Evolutionary conservation across 1,139 yeast species (phyloP), one percentile per base, ranked within the genome.

Genomic region (Hanseniaspora sp.): DNA sequence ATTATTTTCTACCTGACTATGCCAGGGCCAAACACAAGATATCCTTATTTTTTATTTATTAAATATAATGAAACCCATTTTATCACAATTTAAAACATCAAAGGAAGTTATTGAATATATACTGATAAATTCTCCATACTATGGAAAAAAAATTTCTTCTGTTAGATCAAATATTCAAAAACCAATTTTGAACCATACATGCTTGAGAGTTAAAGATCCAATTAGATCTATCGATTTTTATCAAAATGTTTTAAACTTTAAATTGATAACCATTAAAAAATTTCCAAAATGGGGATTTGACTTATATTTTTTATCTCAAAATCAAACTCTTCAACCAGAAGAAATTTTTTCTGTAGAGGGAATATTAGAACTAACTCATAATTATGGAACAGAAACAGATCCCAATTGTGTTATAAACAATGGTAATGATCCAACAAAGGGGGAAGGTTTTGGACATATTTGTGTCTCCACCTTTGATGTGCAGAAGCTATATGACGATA

Each of bases 401-500:
- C 72, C 76, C 7, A 64, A 69, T 9, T 86, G 74, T 68, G 74
- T 71, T 58, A 69, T 83, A 55, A 84, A 80, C 71, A 84, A 83
- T 63, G 98, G 98, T 58, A 92, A 92, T 66, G 80, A 76, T 12
- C 53, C 94, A 94, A 48, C 73, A 79, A 68, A 15, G 18, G 40
- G 40, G 8, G 78, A 90, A 60, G 97, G 97, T 0, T 92, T 88
- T 65, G 97, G 98, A 23, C 98, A 92, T 70, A 80, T 88, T 57
- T 86, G 96, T 70, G 71, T 90, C 61, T 75, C 95, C 0, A 96
- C 88, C 18, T 87, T 87, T 63, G 82, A 90, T 70, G 78, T 92
- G 59, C 79, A 71, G 54, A 77, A 67, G 15, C 73, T 81, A 11
- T 87, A 92, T 68, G 69, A 71, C 48, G 7, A 13, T 7, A 23